Evolutionary conservation across 805 yeast species (phyloP).

Genomic region (Ogataea minuta): DNA sequence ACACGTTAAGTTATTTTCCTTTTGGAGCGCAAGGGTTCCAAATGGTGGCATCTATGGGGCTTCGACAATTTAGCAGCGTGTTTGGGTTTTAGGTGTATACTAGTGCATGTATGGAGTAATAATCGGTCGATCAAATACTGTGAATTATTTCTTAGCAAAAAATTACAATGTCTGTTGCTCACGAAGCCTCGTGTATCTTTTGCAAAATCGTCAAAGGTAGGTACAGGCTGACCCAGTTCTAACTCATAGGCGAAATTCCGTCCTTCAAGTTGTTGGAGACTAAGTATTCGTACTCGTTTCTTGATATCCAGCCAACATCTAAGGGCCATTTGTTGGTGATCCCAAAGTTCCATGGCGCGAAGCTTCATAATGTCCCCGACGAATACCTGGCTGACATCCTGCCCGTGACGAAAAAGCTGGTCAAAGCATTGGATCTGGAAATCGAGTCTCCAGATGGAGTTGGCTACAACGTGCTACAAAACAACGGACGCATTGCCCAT

Average conservation of each 20-base stretch:
- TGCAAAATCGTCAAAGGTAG: constrained; percentile 88
- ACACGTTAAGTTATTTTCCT: constrained; percentile 91
- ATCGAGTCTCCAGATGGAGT: constrained; percentile 60
- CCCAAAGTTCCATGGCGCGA: constrained; percentile 93
- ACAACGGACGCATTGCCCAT: constrained; percentile 93
- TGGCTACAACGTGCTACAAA: constrained; percentile 88
- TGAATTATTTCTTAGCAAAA: constrained; percentile 5
- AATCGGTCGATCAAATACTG: background rate
- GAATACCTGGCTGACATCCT: constrained; percentile 82
- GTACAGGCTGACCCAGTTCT: constrained; percentile 22
- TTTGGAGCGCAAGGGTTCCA: constrained; percentile 80
- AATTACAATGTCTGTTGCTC: constrained; percentile 32
- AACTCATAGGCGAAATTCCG: constrained; percentile 78
- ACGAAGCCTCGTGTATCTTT: constrained; percentile 74
- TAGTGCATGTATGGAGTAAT: constrained; percentile 1
- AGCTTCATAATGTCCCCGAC: constrained; percentile 89
- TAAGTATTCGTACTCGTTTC: constrained; percentile 73
- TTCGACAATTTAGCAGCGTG: constrained; percentile 37
- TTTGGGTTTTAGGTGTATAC: constrained; percentile 36
- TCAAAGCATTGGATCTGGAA: constrained; percentile 65
- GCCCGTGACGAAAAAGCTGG: constrained; percentile 85
- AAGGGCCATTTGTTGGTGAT: constrained; percentile 86
- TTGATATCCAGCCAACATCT: constrained; percentile 91
- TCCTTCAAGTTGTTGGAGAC: constrained; percentile 88
- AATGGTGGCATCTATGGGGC: constrained; percentile 44